Conservation (phyloP, 2,329 filamentous ascomycete species). For the Dothistroma septosporum region DNA sequence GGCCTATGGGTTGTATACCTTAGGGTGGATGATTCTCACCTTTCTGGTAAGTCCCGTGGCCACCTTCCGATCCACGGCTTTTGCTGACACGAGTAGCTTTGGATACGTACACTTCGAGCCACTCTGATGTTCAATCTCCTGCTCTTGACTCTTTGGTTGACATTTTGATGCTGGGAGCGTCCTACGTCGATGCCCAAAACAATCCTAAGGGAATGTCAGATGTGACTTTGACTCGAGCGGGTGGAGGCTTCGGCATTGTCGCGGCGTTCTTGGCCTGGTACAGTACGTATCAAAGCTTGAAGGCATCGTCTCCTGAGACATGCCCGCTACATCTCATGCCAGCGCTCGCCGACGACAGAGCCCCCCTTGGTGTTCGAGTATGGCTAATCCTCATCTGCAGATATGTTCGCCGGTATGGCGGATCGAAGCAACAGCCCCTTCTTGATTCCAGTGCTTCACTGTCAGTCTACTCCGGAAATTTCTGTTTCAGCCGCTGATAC, state of each 20-base stretch:
- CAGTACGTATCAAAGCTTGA: not conserved
- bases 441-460: conserved; percentile 8
- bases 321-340: no score
- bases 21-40: conserved; percentile 10
- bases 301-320: no score
- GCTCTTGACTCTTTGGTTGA: conserved; percentile 8
- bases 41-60: not conserved
- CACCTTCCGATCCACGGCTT: not conserved
- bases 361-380: no score
- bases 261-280: conserved; percentile 10
- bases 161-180: conserved; percentile 6
- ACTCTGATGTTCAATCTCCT: conserved; percentile 7
- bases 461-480: not conserved
- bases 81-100: conserved; percentile 1
- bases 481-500: not conserved
- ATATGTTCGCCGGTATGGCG: conserved; percentile 10
- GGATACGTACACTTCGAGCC: conserved; percentile 4
- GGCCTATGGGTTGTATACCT: conserved; percentile 7
- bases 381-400: no score
- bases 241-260: conserved; percentile 7
- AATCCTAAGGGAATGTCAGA: conserved; percentile 2
- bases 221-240: conserved; percentile 3
- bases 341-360: no score
- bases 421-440: conserved; percentile 6
- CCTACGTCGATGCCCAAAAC: conserved; percentile 7